Conservation (phyloP, 2,329 filamentous ascomycete species). For the Penicillium sp. region DNA sequence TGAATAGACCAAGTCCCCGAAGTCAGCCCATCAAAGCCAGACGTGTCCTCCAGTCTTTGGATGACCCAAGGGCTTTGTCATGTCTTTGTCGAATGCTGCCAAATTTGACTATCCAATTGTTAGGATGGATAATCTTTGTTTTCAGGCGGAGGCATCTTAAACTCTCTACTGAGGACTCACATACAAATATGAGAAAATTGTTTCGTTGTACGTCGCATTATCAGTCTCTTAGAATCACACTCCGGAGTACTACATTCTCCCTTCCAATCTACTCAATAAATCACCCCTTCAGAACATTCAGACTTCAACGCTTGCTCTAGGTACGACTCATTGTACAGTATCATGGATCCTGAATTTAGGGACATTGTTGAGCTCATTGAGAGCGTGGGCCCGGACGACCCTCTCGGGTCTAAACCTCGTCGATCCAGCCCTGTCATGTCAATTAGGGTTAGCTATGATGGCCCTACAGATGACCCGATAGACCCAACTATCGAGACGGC, state of each 20-base stretch:
- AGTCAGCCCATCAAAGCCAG: neutral
- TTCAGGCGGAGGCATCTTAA: neutral
- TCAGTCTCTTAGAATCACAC: neutral
- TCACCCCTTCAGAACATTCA: neutral
- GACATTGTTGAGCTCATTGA: neutral
- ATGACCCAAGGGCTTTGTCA: neutral
- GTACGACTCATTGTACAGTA: neutral
- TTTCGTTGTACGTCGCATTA: neutral
- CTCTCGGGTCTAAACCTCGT: neutral
- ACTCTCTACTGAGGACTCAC: neutral
- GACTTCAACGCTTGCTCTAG: neutral
- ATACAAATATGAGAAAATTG: neutral
- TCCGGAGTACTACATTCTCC: neutral
- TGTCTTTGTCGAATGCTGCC: neutral
- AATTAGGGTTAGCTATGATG: neutral
- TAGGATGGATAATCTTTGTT: neutral
- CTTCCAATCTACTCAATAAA: neutral
- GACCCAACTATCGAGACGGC: too few relatives aligned
- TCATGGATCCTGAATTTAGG: neutral
- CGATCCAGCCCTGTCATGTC: neutral
- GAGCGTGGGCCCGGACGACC: neutral
- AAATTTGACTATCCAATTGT: neutral
- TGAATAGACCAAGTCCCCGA: too few relatives aligned
- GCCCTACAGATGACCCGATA: neutral
- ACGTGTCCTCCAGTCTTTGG: neutral